Evolutionary conservation across 2,329 filamentous ascomycete genomes (phyloP).

Genomic region (Eutypella sp.): DNA sequence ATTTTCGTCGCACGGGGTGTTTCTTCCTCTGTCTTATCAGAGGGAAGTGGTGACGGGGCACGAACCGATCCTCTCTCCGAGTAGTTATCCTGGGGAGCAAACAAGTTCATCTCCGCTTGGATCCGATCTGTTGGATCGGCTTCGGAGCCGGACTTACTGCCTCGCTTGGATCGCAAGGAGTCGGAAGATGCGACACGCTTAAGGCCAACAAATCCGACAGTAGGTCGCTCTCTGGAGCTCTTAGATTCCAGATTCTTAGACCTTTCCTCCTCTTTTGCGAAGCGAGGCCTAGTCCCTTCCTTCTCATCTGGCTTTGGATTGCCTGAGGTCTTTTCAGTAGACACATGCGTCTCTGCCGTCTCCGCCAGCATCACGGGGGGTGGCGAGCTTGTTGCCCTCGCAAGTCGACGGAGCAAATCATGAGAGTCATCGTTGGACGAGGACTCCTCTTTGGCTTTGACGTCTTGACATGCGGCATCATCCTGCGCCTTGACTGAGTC

Average conservation of each 20-base stretch:
- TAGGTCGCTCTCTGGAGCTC: constrained; percentile 28
- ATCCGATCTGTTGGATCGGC: constrained; percentile 52
- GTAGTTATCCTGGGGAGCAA: constrained; percentile 49
- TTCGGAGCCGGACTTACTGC: constrained; percentile 44
- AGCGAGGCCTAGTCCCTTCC: constrained; percentile 13
- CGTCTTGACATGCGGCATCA: constrained; percentile 7
- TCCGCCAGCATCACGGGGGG: constrained; percentile 7
- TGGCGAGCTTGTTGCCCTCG: constrained; percentile 39
- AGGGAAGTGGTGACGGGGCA: constrained; percentile 41
- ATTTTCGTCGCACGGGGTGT: constrained; percentile 43
- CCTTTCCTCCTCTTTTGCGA: constrained; percentile 15
- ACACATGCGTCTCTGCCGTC: constrained; percentile 7
- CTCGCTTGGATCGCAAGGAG: constrained; percentile 43
- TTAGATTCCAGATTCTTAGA: constrained; percentile 19
- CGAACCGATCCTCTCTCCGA: constrained; percentile 52
- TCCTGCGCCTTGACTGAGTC: constrained; percentile 11
- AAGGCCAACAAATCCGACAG: constrained; percentile 44
- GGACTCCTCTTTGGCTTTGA: constrained; percentile 6
- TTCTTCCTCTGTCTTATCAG: constrained; percentile 31
- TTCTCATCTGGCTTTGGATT: constrained; percentile 10
- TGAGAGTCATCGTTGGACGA: constrained; percentile 35
- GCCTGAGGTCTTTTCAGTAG: constrained; percentile 3
- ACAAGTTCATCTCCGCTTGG: constrained; percentile 51
- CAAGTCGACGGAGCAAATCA: constrained; percentile 45
- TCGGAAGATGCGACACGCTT: constrained; percentile 39